These are phyloP conservation scores for Puccinia novopanici DNA, from an alignment of 1,284 basidiomycete genomes.

Conservation along the genomic window DNA sequence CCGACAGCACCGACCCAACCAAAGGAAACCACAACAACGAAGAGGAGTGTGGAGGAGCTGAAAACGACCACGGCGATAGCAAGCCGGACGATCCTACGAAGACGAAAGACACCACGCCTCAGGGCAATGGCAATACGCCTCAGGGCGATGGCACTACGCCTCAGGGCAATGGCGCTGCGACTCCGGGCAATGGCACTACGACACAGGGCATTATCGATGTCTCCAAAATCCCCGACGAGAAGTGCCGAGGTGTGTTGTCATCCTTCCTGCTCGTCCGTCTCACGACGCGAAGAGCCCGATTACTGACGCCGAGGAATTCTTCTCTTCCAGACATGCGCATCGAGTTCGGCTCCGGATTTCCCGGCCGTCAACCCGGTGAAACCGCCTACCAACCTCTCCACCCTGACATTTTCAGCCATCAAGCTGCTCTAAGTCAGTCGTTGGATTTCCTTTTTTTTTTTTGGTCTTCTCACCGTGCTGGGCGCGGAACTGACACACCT, in stretches of 20 bases:
- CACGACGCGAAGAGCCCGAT: no score
- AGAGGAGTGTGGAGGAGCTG: neutral
- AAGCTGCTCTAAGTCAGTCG: conserved; percentile 30
- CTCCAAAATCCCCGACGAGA: neutral
- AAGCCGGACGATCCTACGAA: neutral
- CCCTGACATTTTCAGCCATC: neutral
- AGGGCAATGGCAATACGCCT: no score
- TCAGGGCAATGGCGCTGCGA: no score
- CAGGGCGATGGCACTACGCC: no score
- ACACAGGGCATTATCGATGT: neutral
- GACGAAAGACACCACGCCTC: neutral
- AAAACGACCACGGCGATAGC: no score
- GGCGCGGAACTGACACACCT: neutral
- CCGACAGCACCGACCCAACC: neutral
- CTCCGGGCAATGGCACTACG: neutral
- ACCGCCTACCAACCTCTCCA: conserved; percentile 20
- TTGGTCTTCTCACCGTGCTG: neutral
- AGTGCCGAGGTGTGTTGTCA: neutral
- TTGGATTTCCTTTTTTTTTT: no score
- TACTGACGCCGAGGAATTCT: neutral
- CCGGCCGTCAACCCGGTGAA: conserved; percentile 15
- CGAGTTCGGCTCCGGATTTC: conserved; percentile 33
- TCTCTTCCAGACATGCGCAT: conserved; percentile 22
- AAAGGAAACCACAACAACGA: neutral
- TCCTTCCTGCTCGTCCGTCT: no score